A percentile compares a stretch with the other conserved stretches of the same genome.
Conservation (phyloP, 2,329 filamentous ascomycete genomes). For the Alternaria novae-zelandiae region DNA sequence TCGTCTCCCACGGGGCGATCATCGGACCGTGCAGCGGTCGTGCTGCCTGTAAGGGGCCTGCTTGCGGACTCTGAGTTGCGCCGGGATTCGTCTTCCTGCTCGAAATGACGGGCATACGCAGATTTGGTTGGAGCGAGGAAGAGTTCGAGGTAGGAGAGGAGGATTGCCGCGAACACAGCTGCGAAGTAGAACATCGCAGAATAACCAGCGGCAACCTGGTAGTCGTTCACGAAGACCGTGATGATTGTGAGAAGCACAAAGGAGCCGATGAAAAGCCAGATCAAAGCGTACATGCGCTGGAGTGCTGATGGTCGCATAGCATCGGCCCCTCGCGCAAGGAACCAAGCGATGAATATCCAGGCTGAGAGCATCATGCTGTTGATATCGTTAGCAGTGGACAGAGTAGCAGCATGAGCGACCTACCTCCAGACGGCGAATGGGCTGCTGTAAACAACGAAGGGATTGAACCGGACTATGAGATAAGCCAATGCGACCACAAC, state of each 20-base stretch:
- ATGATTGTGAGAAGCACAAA: conserved; percentile 76
- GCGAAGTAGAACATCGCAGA: conserved; percentile 81
- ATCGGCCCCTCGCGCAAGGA: conserved; percentile 78
- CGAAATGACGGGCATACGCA: conserved; percentile 68
- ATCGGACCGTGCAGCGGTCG: conserved; percentile 37
- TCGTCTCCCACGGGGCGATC: conserved; percentile 45
- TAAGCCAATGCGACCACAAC: conserved; percentile 76
- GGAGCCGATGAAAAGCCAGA: conserved; percentile 81
- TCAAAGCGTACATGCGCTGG: conserved; percentile 77
- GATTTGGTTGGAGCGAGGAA: conserved; percentile 74
- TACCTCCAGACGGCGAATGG: conserved; percentile 79
- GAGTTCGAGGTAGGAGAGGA: conserved; percentile 80
- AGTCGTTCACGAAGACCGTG: conserved; percentile 77
- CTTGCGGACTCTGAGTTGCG: conserved; percentile 39
- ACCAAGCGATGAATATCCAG: conserved; percentile 84
- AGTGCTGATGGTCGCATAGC: conserved; percentile 84
- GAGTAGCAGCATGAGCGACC: neutral
- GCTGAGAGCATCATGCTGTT: conserved; percentile 77
- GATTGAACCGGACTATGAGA: conserved; percentile 82
- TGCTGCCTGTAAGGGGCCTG: conserved; percentile 44
- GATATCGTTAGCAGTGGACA: conserved; percentile 2
- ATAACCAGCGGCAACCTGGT: conserved; percentile 77
- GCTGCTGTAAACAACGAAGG: conserved; percentile 88
- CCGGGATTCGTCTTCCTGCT: conserved; percentile 18
- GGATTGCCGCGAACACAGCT: conserved; percentile 73